These are phyloP conservation scores for Choiromyces venosus DNA, from an alignment of 495 filamentous ascomycete genomes.

Conservation along the genomic window DNA sequence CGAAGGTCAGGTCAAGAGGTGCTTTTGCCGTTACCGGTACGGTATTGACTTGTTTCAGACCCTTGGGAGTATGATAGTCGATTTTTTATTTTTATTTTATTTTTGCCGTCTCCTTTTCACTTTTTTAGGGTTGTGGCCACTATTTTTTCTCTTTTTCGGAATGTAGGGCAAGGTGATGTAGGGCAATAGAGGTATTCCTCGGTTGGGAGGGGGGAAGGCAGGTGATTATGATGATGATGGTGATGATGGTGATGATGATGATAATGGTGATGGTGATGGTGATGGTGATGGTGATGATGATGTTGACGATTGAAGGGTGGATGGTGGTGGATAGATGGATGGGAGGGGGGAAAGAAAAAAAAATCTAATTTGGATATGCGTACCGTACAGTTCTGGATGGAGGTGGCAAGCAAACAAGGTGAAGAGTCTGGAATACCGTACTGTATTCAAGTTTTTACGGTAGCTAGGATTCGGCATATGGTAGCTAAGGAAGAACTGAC, in stretches of 20 bases:
- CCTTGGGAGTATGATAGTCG: no score
- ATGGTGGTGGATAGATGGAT: background rate
- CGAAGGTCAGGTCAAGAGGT: background rate
- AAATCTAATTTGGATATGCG: background rate
- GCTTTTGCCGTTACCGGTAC: background rate
- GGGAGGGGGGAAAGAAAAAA: background rate
- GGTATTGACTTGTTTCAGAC: background rate
- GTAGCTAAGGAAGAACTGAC: no score
- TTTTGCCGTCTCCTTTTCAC: background rate
- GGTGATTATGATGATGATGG: background rate
- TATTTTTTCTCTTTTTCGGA: background rate
- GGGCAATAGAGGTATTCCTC: background rate
- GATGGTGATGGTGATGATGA: background rate
- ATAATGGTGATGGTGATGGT: background rate
- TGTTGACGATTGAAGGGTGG: background rate
- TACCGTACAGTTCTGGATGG: background rate
- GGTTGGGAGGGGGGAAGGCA: background rate
- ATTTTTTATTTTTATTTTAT: background rate
- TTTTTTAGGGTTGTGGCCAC: background rate
- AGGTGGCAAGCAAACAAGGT: background rate
- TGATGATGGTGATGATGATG: background rate
- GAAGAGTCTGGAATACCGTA: no score
- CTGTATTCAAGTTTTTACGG: no score
- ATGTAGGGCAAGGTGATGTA: background rate
- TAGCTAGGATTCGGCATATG: background rate